Conservation (phyloP, 2,329 filamentous ascomycete genomes). For the Ramularia collo-cygni region DNA sequence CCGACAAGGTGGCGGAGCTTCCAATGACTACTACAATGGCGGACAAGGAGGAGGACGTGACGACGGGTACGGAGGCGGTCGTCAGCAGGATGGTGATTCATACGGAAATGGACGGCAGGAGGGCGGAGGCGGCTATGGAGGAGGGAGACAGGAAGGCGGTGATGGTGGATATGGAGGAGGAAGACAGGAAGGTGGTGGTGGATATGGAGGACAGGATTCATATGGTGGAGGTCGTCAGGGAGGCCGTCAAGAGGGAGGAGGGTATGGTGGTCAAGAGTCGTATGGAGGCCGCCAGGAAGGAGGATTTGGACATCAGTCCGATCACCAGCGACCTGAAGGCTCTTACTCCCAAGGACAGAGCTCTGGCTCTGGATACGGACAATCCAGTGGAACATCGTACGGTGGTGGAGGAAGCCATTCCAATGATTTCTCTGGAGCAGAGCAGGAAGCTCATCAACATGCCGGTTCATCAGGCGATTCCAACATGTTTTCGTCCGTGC, state of each 20-base stretch:
- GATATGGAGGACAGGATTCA: conserved; percentile 9
- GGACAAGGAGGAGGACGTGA: conserved; percentile 17
- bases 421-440: conserved; percentile 49
- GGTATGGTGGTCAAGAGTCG: conserved; percentile 15
- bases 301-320: conserved; percentile 26
- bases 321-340: conserved; percentile 24
- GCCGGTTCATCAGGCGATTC: conserved; percentile 44
- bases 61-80: conserved; percentile 12
- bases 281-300: conserved; percentile 16
- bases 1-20: conserved; percentile 8
- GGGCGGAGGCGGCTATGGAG: conserved; percentile 3
- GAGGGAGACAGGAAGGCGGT: conserved; percentile 5
- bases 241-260: conserved; percentile 13
- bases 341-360: conserved; percentile 23
- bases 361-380: conserved; percentile 27
- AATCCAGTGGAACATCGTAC: conserved; percentile 38
- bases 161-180: conserved; percentile 3
- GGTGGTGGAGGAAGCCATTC: conserved; percentile 34
- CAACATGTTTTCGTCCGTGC: conserved; percentile 49
- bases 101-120: conserved; percentile 9
- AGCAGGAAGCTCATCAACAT: conserved; percentile 49
- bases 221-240: conserved; percentile 10
- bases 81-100: conserved; percentile 1
- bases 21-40: conserved; percentile 8
- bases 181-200: conserved; percentile 6